Conservation (phyloP, 2,329 filamentous ascomycete genomes). For the Cryoendolithus antarcticus region DNA sequence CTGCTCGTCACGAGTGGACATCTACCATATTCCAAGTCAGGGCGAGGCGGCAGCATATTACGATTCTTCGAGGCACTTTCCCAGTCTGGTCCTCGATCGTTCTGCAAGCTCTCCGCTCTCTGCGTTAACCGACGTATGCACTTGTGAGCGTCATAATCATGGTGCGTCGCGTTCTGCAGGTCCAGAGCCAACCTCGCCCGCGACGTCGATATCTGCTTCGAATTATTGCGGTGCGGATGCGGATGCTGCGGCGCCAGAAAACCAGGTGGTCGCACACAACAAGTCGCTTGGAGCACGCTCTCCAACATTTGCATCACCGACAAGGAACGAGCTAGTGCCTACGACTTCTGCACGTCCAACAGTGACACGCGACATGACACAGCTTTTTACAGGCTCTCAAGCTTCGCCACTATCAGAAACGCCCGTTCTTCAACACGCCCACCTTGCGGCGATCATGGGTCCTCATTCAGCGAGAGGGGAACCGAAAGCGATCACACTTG, state of each 20-base stretch:
- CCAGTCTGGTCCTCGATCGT: constrained; percentile 7
- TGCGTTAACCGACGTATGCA: constrained; percentile 4
- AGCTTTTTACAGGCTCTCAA: constrained; percentile 10
- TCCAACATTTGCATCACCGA: too few species aligned
- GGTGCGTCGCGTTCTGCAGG: background rate
- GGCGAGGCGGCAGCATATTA: constrained; percentile 23
- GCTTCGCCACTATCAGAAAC: constrained; percentile 16
- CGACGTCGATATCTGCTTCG: background rate
- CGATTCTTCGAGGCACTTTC: constrained; percentile 13
- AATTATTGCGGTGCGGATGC: too few species aligned
- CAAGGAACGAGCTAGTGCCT: too few species aligned
- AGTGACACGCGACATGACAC: too few species aligned
- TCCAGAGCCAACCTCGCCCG: background rate
- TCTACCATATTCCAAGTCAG: constrained; percentile 20
- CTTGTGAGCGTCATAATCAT: constrained; percentile 4
- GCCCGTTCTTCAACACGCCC: too few species aligned
- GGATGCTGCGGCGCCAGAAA: too few species aligned
- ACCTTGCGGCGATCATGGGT: too few species aligned
- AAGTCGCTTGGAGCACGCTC: too few species aligned
- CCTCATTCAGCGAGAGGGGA: too few species aligned
- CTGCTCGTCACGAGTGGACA: constrained; percentile 16
- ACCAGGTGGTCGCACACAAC: too few species aligned
- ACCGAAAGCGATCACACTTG: too few species aligned
- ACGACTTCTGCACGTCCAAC: too few species aligned
- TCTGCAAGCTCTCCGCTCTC: constrained; percentile 2